Evolutionary conservation across 2,329 filamentous ascomycete genomes (phyloP), one percentile per base, ranked within the genome.

Genomic region (Phialemoniopsis sp.): DNA sequence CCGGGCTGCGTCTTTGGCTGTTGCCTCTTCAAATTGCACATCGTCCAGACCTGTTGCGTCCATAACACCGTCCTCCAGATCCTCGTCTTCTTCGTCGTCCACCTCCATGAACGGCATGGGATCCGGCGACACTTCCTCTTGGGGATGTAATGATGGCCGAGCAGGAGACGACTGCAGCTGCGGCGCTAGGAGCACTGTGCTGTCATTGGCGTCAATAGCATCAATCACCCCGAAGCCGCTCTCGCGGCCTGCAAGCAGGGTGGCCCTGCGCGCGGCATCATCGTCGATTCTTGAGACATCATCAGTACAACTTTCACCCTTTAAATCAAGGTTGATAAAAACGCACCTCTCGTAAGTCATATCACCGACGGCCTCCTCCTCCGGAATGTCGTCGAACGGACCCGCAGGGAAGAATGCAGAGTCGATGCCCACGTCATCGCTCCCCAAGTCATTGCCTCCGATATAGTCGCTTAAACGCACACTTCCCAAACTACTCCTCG

Each of bases 391-490:
- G 37, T 72, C 66, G 31, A 70, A 63, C 8, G 70, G 47, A 2
- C 56, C 59, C 14, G 69, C 56, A 3, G 73, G 70, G 40, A 78
- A 78, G 48, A 78, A 77, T 3, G 70, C 74, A 0, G 71, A 71
- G 42, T 70, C 67, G 12, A 70, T 60, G 0, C 63, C 66, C 4
- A 64, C 55, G 3, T 67, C 59, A 16, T 53, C 57, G 13, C 49
- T 52, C 12, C 54, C 43, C 18, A 32, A 48, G 13, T 66, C 55
- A 14, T 53, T 54, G 18, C 56, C 46, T 9, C 44, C 51, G 14
- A 68, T 70, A 32, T 63, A 70, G 52, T 81, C 78, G 49, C 76
- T 82, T 53, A 73, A 64, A 17, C 71, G 63, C 38, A 68, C 57
- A 43, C 70, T 78, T 0, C 69, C 75, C 46, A 80, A 58, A 41